These are phyloP conservation scores for Leccinum uliginosum DNA, from an alignment of 768 basidiomycete genomes.

Conservation along the genomic window DNA sequence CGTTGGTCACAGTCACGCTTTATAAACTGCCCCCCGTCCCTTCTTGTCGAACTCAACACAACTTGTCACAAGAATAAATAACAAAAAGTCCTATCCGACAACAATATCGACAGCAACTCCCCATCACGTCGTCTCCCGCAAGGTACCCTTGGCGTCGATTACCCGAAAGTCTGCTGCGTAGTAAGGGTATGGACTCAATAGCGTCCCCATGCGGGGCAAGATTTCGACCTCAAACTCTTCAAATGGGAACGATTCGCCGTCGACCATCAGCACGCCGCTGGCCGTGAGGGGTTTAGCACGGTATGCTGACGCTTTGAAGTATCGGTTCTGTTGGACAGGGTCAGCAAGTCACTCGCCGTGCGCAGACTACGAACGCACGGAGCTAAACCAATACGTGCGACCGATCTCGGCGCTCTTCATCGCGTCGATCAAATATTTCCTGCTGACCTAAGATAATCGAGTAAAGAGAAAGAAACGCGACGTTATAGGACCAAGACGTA, in stretches of 20 bases:
- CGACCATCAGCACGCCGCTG: conserved; percentile 61
- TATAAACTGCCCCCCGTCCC: conserved; percentile 4
- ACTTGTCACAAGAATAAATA: neutral
- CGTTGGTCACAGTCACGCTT: conserved; percentile 27
- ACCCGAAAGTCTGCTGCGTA: conserved; percentile 54
- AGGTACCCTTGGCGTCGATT: conserved; percentile 24
- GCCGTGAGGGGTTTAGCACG: conserved; percentile 56
- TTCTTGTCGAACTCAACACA: too few relatives aligned
- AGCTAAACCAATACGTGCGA: conserved; percentile 54
- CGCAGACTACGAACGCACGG: conserved; percentile 36
- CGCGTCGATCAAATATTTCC: conserved; percentile 46
- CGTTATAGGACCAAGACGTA: conserved; percentile 27
- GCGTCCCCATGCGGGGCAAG: conserved; percentile 58
- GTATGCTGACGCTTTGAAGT: conserved; percentile 72
- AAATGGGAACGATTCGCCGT: conserved; percentile 76
- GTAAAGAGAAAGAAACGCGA: neutral
- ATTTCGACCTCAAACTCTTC: conserved; percentile 76
- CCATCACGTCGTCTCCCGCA: conserved; percentile 8
- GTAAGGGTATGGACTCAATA: conserved; percentile 52
- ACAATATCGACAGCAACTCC: neutral
- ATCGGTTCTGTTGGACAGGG: conserved; percentile 47
- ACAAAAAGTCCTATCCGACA: neutral
- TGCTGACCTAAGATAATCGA: conserved; percentile 23
- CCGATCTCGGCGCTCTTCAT: conserved; percentile 65
- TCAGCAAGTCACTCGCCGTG: conserved; percentile 7